Base-by-base conservation (phyloP, 208 protist species). In the Acanthamoeba lenticulata region DNA sequence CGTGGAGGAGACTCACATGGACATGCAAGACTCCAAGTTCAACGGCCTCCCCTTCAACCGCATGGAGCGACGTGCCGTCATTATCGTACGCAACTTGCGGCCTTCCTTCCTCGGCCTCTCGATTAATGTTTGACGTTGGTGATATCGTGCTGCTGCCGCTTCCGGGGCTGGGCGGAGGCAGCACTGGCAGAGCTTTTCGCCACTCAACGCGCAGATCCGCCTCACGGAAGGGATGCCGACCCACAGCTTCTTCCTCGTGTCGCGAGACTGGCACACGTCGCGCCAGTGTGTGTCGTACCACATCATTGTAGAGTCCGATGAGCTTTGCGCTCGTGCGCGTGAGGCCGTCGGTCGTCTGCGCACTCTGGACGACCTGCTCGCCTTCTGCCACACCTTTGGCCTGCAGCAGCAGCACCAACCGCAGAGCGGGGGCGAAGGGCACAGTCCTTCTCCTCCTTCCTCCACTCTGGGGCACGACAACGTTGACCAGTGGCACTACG, bases 211-310 rank as follows among this genome's bases (percentile, higher is more conserved):
- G 21, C 72, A 83, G 72, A 44, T 83, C 5, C 72, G 72, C 3
- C 72, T 83, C 42, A 83, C 38, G 13, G 72, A 83, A 7, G 49
- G 49, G 24, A 17, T 4, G 72, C 72, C 72, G 7, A 49, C 38
- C 38, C 72, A 83, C 72, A 83, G 72, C 72, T 83, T 83, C 72
- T 83, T 83, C 42, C 72, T 83, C 27, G 72, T 83, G 42, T 29
- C 72, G 6, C 44, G 72, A 15, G 38, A 83, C 24, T 83, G 72
- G 72, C 27, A 34, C 13, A 52, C 72, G 21, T 44, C 72, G 42
- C 36, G 72, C 21, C 72, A 83, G 27, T 83, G 72, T 40, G 72
- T 83, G 40, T 83, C 72, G 27, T 83, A 52, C 27, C 72, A 83
- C 36, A 34, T 83, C 27, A n/a, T 83, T 11, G 49, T 83, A 1